Evolutionary conservation across 208 protist genomes (phyloP).

Genomic region (Angomonas ambiguus): DNA sequence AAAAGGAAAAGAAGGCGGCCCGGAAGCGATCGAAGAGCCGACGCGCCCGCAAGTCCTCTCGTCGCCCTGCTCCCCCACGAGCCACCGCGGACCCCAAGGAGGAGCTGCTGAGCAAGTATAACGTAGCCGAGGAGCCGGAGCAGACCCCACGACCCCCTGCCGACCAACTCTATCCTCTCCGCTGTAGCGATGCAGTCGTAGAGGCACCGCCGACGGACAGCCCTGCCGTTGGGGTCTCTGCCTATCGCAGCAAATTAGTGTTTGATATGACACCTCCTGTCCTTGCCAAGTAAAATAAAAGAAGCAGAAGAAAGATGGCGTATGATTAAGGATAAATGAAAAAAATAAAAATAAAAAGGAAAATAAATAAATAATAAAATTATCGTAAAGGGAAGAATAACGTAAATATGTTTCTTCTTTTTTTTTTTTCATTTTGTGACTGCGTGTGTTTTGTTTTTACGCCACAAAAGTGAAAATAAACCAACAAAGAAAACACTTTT

Average conservation of each 20-base stretch:
- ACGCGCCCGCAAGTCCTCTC: background rate
- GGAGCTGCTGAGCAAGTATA: background rate
- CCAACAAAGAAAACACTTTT: background rate
- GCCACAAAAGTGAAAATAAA: background rate
- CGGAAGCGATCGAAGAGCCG: conserved; percentile 14
- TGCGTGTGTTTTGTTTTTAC: too few species aligned
- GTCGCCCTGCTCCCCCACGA: background rate
- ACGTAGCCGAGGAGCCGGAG: background rate
- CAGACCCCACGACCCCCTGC: conserved; percentile 5
- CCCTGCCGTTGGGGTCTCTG: conserved; percentile 13
- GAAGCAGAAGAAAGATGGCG: background rate
- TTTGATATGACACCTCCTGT: conserved; percentile 27
- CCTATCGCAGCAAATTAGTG: conserved; percentile 29
- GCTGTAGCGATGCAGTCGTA: background rate
- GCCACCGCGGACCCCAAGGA: background rate
- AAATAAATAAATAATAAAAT: background rate
- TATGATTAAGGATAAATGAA: background rate
- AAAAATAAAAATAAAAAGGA: background rate
- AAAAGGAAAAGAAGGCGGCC: background rate
- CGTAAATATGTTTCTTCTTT: background rate
- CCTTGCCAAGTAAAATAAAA: background rate
- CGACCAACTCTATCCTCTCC: background rate
- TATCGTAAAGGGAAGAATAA: conserved; percentile 1
- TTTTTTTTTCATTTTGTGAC: conserved; percentile 4
- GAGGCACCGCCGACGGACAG: conserved; percentile 5